A percentile compares a stretch with the other conserved stretches of the same genome.
Evolutionary conservation across 495 filamentous ascomycete species (phyloP).

Genomic region (Penicillium macrosclerotiorum): DNA sequence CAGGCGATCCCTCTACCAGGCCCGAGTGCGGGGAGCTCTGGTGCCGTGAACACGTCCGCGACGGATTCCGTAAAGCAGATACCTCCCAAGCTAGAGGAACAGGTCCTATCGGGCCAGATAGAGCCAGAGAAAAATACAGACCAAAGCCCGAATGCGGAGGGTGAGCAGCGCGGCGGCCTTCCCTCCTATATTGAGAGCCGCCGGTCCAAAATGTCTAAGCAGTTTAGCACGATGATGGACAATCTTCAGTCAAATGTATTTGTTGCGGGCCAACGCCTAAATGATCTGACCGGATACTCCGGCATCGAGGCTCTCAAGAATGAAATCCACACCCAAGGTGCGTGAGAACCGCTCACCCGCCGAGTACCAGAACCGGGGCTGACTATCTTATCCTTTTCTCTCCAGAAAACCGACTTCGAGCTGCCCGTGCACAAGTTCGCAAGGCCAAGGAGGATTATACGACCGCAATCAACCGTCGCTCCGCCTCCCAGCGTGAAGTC

Average conservation of each 20-base stretch:
- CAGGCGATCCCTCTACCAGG: conserved; percentile 19
- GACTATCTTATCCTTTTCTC: conserved; percentile 4
- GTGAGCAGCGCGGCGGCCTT: conserved; percentile 41
- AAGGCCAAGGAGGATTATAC: conserved; percentile 73
- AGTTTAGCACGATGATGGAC: conserved; percentile 81
- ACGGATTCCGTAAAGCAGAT: neutral
- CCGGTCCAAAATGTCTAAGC: conserved; percentile 68
- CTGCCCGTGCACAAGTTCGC: conserved; percentile 63
- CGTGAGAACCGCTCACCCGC: neutral
- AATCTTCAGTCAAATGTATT: conserved; percentile 80
- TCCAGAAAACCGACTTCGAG: conserved; percentile 60
- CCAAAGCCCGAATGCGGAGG: neutral
- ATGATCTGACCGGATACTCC: conserved; percentile 91
- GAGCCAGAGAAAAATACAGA: conserved; percentile 10
- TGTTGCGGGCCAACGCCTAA: conserved; percentile 80
- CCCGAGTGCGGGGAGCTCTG: conserved; percentile 22
- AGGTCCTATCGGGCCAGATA: conserved; percentile 4
- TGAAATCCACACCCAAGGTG: conserved; percentile 68
- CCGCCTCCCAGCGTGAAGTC: conserved; percentile 89
- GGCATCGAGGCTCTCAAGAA: conserved; percentile 83
- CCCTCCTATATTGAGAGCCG: conserved; percentile 76
- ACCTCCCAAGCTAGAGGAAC: conserved; percentile 5
- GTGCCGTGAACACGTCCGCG: conserved; percentile 7
- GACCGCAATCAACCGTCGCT: conserved; percentile 71
- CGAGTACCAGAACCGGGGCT: no score